Evolutionary conservation across 2,329 filamentous ascomycete species (phyloP).

Genomic region (Aspergillus flavus): DNA sequence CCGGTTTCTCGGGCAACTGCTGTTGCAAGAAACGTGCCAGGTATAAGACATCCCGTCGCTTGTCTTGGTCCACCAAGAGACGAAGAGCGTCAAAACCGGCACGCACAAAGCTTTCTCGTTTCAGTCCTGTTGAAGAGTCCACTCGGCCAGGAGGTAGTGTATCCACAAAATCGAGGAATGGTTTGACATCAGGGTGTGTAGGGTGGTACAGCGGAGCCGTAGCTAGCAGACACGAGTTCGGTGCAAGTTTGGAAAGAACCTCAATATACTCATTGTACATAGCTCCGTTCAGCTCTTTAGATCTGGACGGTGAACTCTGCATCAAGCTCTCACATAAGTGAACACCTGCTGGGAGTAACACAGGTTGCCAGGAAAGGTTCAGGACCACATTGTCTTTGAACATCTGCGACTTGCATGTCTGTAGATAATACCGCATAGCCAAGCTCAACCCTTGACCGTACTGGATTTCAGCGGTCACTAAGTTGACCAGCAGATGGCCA

Average conservation of each 20-base stretch:
- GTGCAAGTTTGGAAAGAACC: slow-evolving; percentile 26
- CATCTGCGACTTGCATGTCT: slow-evolving; percentile 27
- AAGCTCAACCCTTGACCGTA: slow-evolving; percentile 37
- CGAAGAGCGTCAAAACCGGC: slow-evolving; percentile 43
- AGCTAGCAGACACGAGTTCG: slow-evolving; percentile 28
- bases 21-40: slow-evolving; percentile 35
- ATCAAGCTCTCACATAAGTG: slow-evolving; percentile 31
- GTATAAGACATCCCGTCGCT: slow-evolving; percentile 30
- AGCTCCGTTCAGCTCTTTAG: slow-evolving; percentile 28
- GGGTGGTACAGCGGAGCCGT: slow-evolving; percentile 43
- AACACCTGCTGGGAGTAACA: slow-evolving; percentile 28
- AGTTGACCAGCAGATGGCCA: slow-evolving; percentile 31
- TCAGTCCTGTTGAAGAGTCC: slow-evolving; percentile 20
- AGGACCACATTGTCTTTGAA: slow-evolving; percentile 12
- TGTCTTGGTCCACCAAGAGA: slow-evolving; percentile 37
- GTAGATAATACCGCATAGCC: slow-evolving; percentile 35
- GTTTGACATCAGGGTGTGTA: slow-evolving; percentile 33
- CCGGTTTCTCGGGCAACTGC: slow-evolving; percentile 29
- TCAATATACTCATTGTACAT: slow-evolving; percentile 38
- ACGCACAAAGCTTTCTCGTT: slow-evolving; percentile 34
- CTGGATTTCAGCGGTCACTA: slow-evolving; percentile 36
- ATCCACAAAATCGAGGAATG: slow-evolving; percentile 34
- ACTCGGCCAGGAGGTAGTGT: slow-evolving; percentile 23
- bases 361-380: slow-evolving; percentile 14
- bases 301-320: slow-evolving; percentile 23